Base-by-base conservation (phyloP, 176 grass and related monocot species). In the Rhynchospora breviuscula region DNA sequence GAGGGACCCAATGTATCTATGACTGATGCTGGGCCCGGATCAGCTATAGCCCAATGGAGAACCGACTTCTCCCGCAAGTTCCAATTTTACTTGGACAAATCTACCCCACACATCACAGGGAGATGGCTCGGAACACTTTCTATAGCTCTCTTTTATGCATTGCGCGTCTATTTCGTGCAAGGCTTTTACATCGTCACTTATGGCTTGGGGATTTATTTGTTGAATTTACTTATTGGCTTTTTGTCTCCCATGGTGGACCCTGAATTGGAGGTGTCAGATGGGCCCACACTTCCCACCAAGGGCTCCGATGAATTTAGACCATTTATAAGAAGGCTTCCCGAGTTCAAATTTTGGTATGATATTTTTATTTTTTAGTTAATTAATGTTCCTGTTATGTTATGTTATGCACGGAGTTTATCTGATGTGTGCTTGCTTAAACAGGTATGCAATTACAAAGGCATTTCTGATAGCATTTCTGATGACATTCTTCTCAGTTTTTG, bases 391-490 rank as follows among this genome's bases (percentile, higher is more conserved):
- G 0, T 47, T 72, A 40, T 25, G 9, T 67, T 67, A 67, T 67
- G 48, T n/a, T 11, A 47, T 35, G 5, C 53, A 71, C 43, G 17
- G 44, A 14, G 45, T 57, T 23, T 79, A n/a, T 80, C 31, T n/a
- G 45, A 9, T 85, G 9, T 22, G 74, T 46, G 72, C 5, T 40
- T 72, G 46, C 9, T 86, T 35, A 76, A 94, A 86, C 89, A 94
- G 92, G 95, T 97, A 97, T 84, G 87, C 92, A 60, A 97, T 97
- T 82, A 94, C 95, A 84, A 97, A 94, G 88, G 95, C 95, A 83
- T 92, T 97, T 85, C 63, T 90, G 35, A 17, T 97, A 84, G 95
- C 92, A 79, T 92, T 97, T 88, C 70, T 92, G 49, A 97, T 97
- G 95, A 94, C 92, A 17, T 97, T 94, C 89, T 94, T 97, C 78